These are phyloP conservation scores for Trypanosoma brucei DNA, from an alignment of 208 protist genomes.

Conservation along the genomic window DNA sequence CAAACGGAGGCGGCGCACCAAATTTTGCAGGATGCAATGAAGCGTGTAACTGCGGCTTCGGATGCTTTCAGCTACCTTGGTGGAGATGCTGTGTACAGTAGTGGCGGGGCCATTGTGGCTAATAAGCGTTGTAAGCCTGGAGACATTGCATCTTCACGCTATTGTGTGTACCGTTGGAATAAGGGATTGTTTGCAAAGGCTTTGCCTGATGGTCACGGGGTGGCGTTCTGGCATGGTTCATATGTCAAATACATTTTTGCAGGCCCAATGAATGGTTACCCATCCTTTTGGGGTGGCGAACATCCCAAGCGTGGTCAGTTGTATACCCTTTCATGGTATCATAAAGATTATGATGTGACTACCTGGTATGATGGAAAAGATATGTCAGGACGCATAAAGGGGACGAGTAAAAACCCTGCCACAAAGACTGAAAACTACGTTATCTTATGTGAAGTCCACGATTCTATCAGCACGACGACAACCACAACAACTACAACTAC, in stretches of 20 bases:
- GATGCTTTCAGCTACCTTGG: neutral
- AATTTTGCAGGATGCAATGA: neutral
- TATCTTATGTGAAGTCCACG: neutral
- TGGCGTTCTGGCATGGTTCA: constrained; percentile 5
- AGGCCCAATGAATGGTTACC: constrained; percentile 2
- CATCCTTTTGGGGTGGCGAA: neutral
- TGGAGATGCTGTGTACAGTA: neutral
- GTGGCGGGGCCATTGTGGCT: neutral
- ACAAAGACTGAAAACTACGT: neutral
- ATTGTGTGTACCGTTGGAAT: constrained; percentile 5
- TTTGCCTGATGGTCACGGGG: neutral
- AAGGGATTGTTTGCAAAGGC: constrained; percentile 2
- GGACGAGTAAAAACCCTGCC: neutral
- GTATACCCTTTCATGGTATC: constrained; percentile 1
- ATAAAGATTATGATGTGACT: neutral
- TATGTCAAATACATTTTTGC: neutral
- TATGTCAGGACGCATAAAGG: neutral
- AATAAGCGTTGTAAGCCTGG: neutral
- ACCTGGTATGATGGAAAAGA: neutral
- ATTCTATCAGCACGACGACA: constrained; percentile 3
- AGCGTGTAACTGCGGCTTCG: neutral
- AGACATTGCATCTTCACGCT: neutral
- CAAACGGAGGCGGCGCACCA: neutral
- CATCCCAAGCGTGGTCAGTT: neutral
- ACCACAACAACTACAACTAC: neutral